Evolutionary conservation across 352 stramenopile species (phyloP), one percentile per base, ranked within the genome.

Genomic region (Globisporangium rhizosaccharum): DNA sequence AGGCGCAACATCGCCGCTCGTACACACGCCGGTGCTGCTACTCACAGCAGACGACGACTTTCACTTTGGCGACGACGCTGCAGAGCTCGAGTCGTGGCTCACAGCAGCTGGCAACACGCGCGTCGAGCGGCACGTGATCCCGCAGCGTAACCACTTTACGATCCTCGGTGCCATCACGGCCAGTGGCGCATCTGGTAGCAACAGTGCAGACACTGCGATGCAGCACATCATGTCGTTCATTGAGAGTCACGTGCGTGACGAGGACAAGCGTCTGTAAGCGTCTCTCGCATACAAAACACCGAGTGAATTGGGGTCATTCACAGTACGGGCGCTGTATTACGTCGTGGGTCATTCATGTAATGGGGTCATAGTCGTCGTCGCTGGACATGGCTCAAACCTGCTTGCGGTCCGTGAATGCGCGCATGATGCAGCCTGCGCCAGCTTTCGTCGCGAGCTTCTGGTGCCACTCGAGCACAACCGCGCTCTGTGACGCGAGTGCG

Each of bases 371-470:
- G 17, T 45, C 17, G 39, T 9, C 10, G 18, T 52, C 51, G 17
- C 50, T 47, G 39, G 47, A 41, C 12, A 48, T 57, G 46, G 49
- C 26, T 80, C 70, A 96, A n/a, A 96, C 85, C 51, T 86, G 80
- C 74, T 95, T 94, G 53, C 87, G 76, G 56, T 95, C 85, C 41
- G 88, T 94, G 71, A 96, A 85, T 37, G 85, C 81, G 48, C 88
- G 87, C 66, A 96, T 93, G 63, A 96, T 80, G 70, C 85, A 96
- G 51, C 88, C 88, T 3, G 75, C 76, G 54, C 88, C 88, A n/a
- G 86, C 87, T 56, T 95, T 96, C 45, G 73, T 73, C 37, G 75
- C 68, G 45, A 96, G 76, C 61, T 94, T 92, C 62, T 89, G 83
- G 66, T 97, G 82, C 88, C 88, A 97, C 45, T 95, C 88, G 41